Evolutionary conservation across 169 alveolate species (phyloP), one percentile per base, ranked within the genome.

Genomic region (Amoebophrya sp.): DNA sequence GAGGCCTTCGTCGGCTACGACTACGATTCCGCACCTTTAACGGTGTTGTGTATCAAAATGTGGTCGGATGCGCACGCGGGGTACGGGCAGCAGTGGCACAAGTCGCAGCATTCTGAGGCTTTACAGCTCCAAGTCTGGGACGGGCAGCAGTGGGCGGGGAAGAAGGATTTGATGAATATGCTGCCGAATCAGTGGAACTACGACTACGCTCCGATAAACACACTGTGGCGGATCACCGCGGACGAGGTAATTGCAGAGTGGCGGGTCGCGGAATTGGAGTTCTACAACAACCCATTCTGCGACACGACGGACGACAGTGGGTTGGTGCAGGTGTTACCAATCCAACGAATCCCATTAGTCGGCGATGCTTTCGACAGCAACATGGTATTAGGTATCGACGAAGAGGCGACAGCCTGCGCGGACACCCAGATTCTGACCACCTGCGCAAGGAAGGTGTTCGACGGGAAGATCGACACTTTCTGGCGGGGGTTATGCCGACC

Each of bases 201-300:
- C 83, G 83, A 66, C 35, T 66, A 66, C 35, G 83, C 83, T 7
- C 83, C 83, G 38, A 66, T 66, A 25, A 66, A 66, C 83, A 66
- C 83, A 25, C 83, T 66, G 83, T 66, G 83, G 83, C 83, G 83
- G 38, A 18, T 66, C 39, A 66, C 83, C 32, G 83, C 83, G 29
- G 83, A 66, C 35, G 83, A 25, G 83, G 83, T 66, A 3, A 66
- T 66, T 25, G 38, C 83, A 3, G 83, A 66, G 83, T 66, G 83
- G 83, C 83, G 83, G 32, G 83, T 66, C 35, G 83, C 83, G 83
- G 83, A 66, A 25, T 1, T 66, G 38, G 83, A 66, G 83, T 25
- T 66, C 10, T 66, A 7, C 83, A 66, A 66, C 35, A 66, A 66
- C 83, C 83, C 83, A 3, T 66, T 66, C 35, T 66, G 83, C 83